These are phyloP conservation scores for Ciborinia camelliae DNA, from an alignment of 2,329 filamentous ascomycete genomes.

Conservation along the genomic window DNA sequence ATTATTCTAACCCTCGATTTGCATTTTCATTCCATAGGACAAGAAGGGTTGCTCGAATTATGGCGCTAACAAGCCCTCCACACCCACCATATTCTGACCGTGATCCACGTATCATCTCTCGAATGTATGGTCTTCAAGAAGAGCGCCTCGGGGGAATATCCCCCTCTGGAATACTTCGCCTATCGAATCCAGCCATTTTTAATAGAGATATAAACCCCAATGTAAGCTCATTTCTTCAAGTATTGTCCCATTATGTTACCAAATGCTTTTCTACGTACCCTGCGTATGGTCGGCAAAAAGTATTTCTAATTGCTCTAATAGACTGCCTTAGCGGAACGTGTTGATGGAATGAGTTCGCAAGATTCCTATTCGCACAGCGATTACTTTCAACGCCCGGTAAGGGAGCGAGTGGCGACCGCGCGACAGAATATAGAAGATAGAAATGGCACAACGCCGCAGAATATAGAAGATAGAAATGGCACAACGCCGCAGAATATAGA, in stretches of 20 bases:
- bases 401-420: background rate
- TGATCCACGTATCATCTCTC: conserved; percentile 25
- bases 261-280: background rate
- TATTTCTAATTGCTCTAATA: background rate
- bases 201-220: background rate
- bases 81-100: conserved; percentile 30
- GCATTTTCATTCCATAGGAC: background rate
- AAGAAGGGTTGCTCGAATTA: conserved; percentile 27
- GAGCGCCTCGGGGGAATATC: background rate
- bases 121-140: background rate
- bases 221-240: background rate
- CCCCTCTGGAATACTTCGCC: too few relatives aligned
- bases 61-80: conserved; percentile 27
- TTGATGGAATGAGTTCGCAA: background rate
- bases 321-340: background rate
- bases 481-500: too few relatives aligned
- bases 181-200: background rate
- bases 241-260: background rate
- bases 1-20: conserved; percentile 22
- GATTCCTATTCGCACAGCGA: background rate
- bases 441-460: too few relatives aligned
- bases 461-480: too few relatives aligned
- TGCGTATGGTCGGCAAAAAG: background rate
- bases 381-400: background rate
- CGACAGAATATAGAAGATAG: too few relatives aligned